Conservation (phyloP, 768 basidiomycete genomes). For the Phaffia australis region DNA sequence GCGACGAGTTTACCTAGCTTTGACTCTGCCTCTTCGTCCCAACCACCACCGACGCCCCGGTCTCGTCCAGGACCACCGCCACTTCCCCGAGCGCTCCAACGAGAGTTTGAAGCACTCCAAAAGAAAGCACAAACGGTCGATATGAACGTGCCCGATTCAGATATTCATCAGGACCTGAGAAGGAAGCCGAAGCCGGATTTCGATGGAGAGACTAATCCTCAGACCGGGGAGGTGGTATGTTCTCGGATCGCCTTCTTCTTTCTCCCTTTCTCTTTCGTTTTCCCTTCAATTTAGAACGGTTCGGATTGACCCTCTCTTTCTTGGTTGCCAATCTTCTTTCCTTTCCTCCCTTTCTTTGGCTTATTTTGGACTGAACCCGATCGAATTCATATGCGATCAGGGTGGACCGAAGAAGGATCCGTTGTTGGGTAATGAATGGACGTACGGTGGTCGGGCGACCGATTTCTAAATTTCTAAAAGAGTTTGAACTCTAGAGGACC, state of each 20-base stretch:
- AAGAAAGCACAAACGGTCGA: conserved; percentile 38
- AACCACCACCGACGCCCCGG: conserved; percentile 6
- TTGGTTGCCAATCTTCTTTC: no score
- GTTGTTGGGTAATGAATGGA: conserved; percentile 76
- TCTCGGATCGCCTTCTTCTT: no score
- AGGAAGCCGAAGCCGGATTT: conserved; percentile 54
- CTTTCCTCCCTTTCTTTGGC: no score
- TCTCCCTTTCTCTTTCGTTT: no score
- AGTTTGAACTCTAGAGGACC: no score
- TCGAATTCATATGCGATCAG: no score
- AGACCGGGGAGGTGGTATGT: conserved; percentile 56
- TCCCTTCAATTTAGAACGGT: no score
- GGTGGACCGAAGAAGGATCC: conserved; percentile 85
- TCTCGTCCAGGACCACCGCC: conserved; percentile 56
- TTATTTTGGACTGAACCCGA: no score
- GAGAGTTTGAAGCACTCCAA: conserved; percentile 75
- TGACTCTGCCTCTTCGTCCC: no score
- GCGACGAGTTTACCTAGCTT: no score
- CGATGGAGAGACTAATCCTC: conserved; percentile 67
- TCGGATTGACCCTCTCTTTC: no score
- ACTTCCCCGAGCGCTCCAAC: conserved; percentile 62
- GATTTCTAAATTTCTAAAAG: conserved; percentile 50
- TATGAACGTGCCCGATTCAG: conserved; percentile 30
- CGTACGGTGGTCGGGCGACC: conserved; percentile 75
- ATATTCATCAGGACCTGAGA: conserved; percentile 56